Evolutionary conservation across 2,329 filamentous ascomycete species (phyloP).

Genomic region (Colletotrichum liriopes): DNA sequence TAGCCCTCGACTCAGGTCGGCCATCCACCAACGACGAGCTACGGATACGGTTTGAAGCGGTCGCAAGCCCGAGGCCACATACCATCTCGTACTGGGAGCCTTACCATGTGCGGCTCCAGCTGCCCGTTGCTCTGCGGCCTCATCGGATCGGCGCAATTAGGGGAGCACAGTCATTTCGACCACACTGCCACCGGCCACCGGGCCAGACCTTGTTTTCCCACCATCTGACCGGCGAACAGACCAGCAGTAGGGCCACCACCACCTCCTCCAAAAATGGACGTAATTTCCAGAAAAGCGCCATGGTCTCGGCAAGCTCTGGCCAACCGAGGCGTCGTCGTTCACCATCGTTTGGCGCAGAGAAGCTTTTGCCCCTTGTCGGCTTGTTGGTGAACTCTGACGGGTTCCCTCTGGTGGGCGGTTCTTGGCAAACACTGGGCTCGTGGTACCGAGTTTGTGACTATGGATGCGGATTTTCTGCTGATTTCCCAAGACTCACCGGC

Average conservation of each 20-base stretch:
- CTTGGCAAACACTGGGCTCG: slow-evolving; percentile 10
- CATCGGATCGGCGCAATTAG: slow-evolving; percentile 27
- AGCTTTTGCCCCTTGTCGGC: background rate
- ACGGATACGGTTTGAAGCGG: background rate
- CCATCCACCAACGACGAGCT: background rate
- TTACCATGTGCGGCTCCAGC: background rate
- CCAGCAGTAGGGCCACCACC: background rate
- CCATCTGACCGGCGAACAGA: background rate
- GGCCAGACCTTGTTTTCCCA: slow-evolving; percentile 24
- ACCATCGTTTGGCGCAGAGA: slow-evolving; percentile 12
- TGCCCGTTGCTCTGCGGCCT: slow-evolving; percentile 24
- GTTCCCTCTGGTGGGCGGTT: background rate
- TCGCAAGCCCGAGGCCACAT: slow-evolving; percentile 7
- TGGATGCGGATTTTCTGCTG: slow-evolving; percentile 3
- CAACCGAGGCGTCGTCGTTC: background rate
- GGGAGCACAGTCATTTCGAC: background rate
- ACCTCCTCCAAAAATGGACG: background rate
- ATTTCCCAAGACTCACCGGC: slow-evolving; percentile 7
- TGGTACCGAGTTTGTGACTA: background rate
- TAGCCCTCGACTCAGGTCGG: slow-evolving; percentile 23
- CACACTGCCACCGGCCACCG: slow-evolving; percentile 21
- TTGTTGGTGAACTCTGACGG: background rate
- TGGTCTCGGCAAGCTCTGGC: slow-evolving; percentile 5
- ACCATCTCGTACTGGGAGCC: background rate
- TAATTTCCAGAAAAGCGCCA: slow-evolving; percentile 18